These are phyloP conservation scores for Neurospora sp. DNA, from an alignment of 495 filamentous ascomycete species.

Conservation along the genomic window DNA sequence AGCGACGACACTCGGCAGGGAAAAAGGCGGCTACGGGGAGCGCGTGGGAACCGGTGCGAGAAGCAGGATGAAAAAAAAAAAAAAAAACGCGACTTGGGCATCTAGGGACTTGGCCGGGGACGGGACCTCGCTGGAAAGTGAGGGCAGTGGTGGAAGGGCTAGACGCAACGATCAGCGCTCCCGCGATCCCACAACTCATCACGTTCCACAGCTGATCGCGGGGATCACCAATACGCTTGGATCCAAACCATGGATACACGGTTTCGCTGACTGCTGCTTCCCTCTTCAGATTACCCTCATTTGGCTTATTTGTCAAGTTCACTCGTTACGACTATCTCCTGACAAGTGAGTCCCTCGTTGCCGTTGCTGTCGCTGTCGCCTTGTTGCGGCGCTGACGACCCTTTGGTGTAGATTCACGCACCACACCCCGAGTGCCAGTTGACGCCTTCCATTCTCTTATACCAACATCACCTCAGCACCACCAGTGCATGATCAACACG, in stretches of 20 bases:
- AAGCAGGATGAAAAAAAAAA: not conserved
- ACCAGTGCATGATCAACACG: constrained; percentile 7
- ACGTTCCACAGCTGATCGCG: constrained; percentile 15
- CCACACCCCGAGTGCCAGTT: not conserved
- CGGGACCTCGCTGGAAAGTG: not conserved
- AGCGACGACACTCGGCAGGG: not conserved
- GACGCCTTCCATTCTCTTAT: constrained; percentile 9
- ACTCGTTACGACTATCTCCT: constrained; percentile 46
- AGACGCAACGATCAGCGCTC: not conserved
- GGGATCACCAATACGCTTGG: constrained; percentile 26
- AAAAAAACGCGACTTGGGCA: not conserved
- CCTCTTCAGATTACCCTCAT: constrained; percentile 42
- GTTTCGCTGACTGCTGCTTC: constrained; percentile 16
- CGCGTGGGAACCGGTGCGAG: not conserved
- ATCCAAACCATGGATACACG: not conserved
- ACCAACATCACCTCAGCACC: constrained; percentile 9
- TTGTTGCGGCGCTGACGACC: constrained; percentile 13
- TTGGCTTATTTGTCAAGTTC: constrained; percentile 53
- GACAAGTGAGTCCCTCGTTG: constrained; percentile 33
- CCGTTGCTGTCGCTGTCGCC: constrained; percentile 8
- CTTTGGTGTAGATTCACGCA: constrained; percentile 19
- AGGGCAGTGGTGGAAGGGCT: not conserved
- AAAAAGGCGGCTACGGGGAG: not conserved
- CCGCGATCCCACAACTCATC: not conserved
- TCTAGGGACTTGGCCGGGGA: not conserved